Evolutionary conservation across 2,329 filamentous ascomycete species (phyloP).

Genomic region (Chrysosphaeria jannelii): DNA sequence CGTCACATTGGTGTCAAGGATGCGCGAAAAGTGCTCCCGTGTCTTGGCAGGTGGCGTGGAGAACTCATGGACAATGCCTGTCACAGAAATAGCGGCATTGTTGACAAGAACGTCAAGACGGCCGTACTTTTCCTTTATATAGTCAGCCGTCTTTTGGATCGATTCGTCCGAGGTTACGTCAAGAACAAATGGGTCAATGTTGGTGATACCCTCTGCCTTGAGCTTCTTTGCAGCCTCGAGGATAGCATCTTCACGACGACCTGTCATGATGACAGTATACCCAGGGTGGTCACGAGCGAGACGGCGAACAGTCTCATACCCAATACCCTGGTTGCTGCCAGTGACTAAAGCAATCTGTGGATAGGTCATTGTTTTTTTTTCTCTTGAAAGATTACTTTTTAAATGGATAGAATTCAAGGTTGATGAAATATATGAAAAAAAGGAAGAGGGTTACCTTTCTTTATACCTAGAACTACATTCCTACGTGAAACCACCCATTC

Average conservation of each 20-base stretch:
- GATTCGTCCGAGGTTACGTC: conserved; percentile 13
- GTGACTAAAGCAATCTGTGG: conserved; percentile 11
- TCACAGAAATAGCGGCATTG: conserved; percentile 6
- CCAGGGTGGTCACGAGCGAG: conserved; percentile 9
- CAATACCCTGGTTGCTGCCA: conserved; percentile 14
- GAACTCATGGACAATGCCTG: too few species aligned
- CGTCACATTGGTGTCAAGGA: conserved; percentile 6
- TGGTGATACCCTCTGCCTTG: conserved; percentile 6
- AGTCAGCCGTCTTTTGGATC: conserved; percentile 9
- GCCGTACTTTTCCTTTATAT: conserved; percentile 8
- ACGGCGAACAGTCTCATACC: conserved; percentile 12
- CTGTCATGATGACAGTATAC: conserved; percentile 12
- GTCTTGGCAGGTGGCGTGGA: not conserved
- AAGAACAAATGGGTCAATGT: conserved; percentile 11
- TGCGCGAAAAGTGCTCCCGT: not conserved
- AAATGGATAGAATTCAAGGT: too few species aligned
- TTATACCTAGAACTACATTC: too few species aligned
- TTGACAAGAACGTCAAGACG: conserved; percentile 9
- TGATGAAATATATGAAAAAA: too few species aligned
- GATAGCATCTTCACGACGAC: conserved; percentile 10
- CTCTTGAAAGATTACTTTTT: too few species aligned
- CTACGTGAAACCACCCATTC: too few species aligned
- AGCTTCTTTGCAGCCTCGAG: conserved; percentile 9
- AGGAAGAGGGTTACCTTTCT: too few species aligned
- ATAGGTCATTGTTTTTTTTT: too few species aligned